These are phyloP conservation scores for Colletotrichum godetiae DNA, from an alignment of 2,329 filamentous ascomycete species.

Conservation along the genomic window DNA sequence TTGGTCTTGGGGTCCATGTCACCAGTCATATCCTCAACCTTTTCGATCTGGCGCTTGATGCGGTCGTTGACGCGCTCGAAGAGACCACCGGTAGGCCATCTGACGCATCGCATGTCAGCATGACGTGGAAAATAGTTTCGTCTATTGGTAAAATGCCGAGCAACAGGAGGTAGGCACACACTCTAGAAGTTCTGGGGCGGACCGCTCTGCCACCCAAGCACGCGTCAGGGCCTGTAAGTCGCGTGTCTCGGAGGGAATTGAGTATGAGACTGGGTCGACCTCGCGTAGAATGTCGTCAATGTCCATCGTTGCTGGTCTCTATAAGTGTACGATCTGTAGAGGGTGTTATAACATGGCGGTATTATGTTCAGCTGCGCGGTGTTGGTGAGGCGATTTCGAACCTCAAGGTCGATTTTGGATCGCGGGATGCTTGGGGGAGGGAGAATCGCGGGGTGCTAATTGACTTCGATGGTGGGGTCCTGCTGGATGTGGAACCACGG, in stretches of 20 bases:
- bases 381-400: background rate
- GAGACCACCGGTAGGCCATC: constrained; percentile 76
- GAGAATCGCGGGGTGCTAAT: constrained; percentile 13
- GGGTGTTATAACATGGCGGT: constrained; percentile 20
- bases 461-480: constrained; percentile 29
- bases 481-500: constrained; percentile 1
- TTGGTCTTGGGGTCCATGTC: constrained; percentile 92
- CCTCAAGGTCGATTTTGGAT: background rate
- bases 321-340: background rate
- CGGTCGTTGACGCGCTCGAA: constrained; percentile 85
- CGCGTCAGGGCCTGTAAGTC: constrained; percentile 92
- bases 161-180: constrained; percentile 58
- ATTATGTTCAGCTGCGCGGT: background rate
- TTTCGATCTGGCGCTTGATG: constrained; percentile 76
- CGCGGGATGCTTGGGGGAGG: constrained; percentile 10
- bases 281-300: constrained; percentile 84
- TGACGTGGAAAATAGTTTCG: background rate
- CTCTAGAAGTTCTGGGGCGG: constrained; percentile 87
- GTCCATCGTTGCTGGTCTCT: constrained; percentile 65
- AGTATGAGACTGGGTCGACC: constrained; percentile 70
- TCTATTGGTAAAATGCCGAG: background rate
- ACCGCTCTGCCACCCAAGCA: constrained; percentile 92
- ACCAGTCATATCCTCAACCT: constrained; percentile 81
- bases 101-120: constrained; percentile 41
- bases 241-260: constrained; percentile 68